Evolutionary conservation across 352 stramenopile species (phyloP), one percentile per base, ranked within the genome.

Genomic region (Phytophthora pseudosyringae): DNA sequence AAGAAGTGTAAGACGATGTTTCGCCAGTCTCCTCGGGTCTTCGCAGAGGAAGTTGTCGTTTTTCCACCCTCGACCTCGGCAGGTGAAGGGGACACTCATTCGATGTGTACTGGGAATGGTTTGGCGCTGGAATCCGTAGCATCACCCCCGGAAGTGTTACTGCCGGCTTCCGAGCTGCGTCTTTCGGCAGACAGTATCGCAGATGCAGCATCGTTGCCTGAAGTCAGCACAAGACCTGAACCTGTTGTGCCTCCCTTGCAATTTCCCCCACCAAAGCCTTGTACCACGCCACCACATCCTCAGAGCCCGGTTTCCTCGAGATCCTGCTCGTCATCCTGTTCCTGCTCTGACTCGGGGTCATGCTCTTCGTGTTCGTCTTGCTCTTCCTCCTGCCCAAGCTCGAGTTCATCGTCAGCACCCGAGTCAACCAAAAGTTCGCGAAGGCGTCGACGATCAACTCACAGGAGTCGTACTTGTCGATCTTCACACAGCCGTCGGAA

Each of bases 21-120:
- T 25, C 73, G 79, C 9, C 67, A 80, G 50, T 82, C 79, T 7
- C 72, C 76, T 12, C 73, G 74, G 18, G 64, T 88, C 4, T 75
- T 82, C 8, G 69, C 58, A 3, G 71, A 77, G n/a, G 66, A 82
- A 61, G 21, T 59, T 7, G 25, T 61, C 4, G 16, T 7, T n/a
- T 16, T 40, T 32, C 9, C 28, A 28, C 36, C 15, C 10, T 35
- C 31, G 1, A 35, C 31, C 6, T 6, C 16, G 12, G 15, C 26
- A 57, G 35, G 57, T n/a, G 7, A 31, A 28, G n/a, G 32, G 13
- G 15, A 39, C 0, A 6, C 4, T 13, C 12, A 12, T 49, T 4
- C 18, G 38, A 21, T 5, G 51, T 32, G 16, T 26, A 10, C 41
- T 25, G 21, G 8, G 10, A 26, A 12, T 25, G 25, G 25, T 3